phyloP scores from a whole-genome alignment of 2,329 filamentous ascomycete species.

The Aspergillus hiratsukae region DNA sequence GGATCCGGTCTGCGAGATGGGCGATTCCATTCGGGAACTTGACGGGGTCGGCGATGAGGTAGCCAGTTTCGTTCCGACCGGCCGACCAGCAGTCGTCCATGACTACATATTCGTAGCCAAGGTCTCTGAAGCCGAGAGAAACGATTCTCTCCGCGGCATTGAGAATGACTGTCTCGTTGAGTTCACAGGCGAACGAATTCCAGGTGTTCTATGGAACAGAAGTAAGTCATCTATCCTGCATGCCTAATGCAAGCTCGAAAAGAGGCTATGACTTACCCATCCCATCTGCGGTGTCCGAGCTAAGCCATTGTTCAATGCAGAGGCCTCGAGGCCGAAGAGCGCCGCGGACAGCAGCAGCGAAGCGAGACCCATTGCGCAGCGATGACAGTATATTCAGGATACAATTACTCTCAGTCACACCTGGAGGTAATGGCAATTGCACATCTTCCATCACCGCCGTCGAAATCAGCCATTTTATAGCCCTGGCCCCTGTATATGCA shows the following conservation, averaged over 20 bases:
- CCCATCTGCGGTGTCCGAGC: conserved; percentile 41
- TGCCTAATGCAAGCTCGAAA: neutral
- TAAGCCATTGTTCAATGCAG: conserved; percentile 38
- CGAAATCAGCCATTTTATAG: neutral
- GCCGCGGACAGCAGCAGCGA: conserved; percentile 9
- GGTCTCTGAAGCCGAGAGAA: conserved; percentile 40
- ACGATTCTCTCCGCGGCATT: conserved; percentile 41
- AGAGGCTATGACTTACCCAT: conserved; percentile 25
- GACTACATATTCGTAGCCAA: conserved; percentile 46
- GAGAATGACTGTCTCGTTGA: conserved; percentile 43
- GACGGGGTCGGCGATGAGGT: conserved; percentile 37
- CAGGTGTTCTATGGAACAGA: conserved; percentile 27
- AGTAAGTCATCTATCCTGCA: neutral
- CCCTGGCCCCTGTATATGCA: neutral
- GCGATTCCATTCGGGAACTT: conserved; percentile 49
- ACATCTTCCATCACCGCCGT: neutral
- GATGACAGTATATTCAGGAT: neutral
- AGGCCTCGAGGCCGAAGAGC: conserved; percentile 6
- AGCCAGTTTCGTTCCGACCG: conserved; percentile 42
- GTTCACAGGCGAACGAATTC: conserved; percentile 43
- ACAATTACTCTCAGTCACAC: neutral
- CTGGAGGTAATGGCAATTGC: neutral
- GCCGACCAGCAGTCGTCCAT: conserved; percentile 53
- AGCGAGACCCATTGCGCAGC: conserved; percentile 2
- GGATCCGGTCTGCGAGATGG: conserved; percentile 45